Conservation (phyloP, 257 asterid species). For the Sherardia arvensis region DNA sequence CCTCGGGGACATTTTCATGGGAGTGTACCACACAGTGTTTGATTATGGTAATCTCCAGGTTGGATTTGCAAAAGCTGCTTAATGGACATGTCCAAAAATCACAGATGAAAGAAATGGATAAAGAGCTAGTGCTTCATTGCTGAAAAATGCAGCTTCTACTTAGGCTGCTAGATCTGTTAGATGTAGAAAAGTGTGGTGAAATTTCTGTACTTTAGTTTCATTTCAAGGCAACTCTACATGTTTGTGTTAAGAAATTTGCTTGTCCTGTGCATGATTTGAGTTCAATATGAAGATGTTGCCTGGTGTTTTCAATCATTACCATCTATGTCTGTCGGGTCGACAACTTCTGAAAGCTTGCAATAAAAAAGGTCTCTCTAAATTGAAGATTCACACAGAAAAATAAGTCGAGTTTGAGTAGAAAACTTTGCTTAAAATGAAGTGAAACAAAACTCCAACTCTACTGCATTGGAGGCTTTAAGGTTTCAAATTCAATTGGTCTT, state of each 20-base stretch:
- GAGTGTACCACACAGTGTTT: conserved; percentile 83
- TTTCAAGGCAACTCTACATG: background rate
- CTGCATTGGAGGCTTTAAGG: too few relatives aligned
- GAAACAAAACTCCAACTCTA: too few relatives aligned
- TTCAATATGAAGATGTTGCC: background rate
- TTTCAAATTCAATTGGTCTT: too few relatives aligned
- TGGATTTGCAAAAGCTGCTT: conserved; percentile 87
- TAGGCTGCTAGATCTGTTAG: background rate
- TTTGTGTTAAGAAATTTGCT: background rate
- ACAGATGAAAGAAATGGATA: too few relatives aligned
- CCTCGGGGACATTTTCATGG: conserved; percentile 97
- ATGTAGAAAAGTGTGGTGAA: conserved; percentile 1
- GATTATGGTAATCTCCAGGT: conserved; percentile 73
- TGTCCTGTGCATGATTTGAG: background rate
- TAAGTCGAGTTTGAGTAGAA: background rate
- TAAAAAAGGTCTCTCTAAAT: background rate
- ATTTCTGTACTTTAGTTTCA: background rate
- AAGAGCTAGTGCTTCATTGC: too few relatives aligned
- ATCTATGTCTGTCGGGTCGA: too few relatives aligned
- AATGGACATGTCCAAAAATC: background rate
- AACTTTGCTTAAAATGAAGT: background rate
- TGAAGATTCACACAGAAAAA: background rate
- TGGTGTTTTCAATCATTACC: background rate
- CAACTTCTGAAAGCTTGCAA: background rate
- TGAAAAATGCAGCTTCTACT: background rate